These are phyloP conservation scores for Nemania sp. DNA, from an alignment of 2,329 filamentous ascomycete genomes.

Conservation along the genomic window DNA sequence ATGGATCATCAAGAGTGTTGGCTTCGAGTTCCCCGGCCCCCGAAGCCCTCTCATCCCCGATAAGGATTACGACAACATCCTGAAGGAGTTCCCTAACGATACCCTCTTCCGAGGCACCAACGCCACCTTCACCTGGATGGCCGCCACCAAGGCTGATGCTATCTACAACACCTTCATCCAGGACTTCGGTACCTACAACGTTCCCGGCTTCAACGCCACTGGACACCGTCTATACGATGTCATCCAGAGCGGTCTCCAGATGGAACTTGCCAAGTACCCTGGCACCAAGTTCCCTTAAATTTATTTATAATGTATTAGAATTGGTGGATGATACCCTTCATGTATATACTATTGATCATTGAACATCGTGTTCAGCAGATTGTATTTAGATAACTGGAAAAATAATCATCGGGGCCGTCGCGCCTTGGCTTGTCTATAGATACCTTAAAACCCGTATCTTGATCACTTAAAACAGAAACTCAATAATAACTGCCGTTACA, in stretches of 20 bases:
- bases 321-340: no score
- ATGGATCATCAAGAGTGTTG: conserved; percentile 26
- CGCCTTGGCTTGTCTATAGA: no score
- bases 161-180: conserved; percentile 25
- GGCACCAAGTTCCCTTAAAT: background rate
- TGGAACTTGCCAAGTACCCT: conserved; percentile 13
- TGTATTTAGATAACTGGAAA: no score
- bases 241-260: conserved; percentile 19
- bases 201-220: conserved; percentile 22
- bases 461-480: no score
- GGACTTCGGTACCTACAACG: conserved; percentile 22
- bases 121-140: conserved; percentile 26
- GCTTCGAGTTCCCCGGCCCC: conserved; percentile 26
- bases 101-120: conserved; percentile 25
- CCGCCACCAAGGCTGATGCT: conserved; percentile 17
- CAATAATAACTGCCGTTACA: no score
- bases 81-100: conserved; percentile 23
- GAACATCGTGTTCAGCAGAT: no score
- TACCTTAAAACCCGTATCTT: no score
- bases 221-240: conserved; percentile 23
- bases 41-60: conserved; percentile 19
- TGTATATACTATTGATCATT: no score
- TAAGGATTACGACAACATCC: conserved; percentile 22
- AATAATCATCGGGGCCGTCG: no score
- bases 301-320: no score